phyloP scores from a whole-genome alignment of 495 filamentous ascomycete species.

The Friedmanniomyces endolithicus region DNA sequence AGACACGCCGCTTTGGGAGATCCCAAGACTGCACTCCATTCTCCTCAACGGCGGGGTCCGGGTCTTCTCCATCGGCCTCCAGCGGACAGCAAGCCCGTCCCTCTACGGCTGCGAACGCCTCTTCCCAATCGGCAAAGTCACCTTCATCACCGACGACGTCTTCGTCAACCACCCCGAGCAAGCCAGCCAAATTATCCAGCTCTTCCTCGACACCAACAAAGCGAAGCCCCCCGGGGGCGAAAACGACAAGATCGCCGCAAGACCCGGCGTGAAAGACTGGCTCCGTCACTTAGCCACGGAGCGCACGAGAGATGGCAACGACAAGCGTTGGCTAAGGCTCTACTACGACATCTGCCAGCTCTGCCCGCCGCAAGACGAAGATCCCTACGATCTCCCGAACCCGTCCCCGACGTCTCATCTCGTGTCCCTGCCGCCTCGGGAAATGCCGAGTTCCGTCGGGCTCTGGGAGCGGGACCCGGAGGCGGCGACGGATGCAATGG shows the following conservation, averaged over 20 bases:
- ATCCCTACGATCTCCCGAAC: conserved; percentile 6
- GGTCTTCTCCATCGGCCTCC: conserved; percentile 13
- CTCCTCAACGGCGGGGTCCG: neutral
- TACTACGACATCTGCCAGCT: conserved; percentile 6
- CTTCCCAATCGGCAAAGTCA: conserved; percentile 16
- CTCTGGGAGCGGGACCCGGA: conserved; percentile 8
- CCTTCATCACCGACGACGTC: conserved; percentile 19
- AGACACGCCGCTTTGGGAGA: neutral
- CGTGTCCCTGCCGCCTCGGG: conserved; percentile 6
- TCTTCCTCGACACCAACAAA: conserved; percentile 1
- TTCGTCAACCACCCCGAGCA: conserved; percentile 17
- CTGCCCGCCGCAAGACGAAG: conserved; percentile 12
- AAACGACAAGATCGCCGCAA: conserved; percentile 9
- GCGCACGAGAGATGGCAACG: neutral
- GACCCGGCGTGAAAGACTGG: conserved; percentile 16
- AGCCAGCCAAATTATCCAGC: conserved; percentile 10
- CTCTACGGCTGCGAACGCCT: conserved; percentile 3
- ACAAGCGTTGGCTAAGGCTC: conserved; percentile 1
- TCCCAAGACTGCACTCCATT: conserved; percentile 11
- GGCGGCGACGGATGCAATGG: conserved; percentile 12
- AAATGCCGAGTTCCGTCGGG: conserved; percentile 6
- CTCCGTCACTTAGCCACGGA: conserved; percentile 1
- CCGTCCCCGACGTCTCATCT: conserved; percentile 8
- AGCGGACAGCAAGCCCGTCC: neutral
- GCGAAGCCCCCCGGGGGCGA: neutral